A percentile compares a stretch with the other conserved stretches of the same genome.
These are phyloP conservation scores for Corniculantispora saksenae DNA, from an alignment of 2,329 filamentous ascomycete genomes.

Conservation along the genomic window DNA sequence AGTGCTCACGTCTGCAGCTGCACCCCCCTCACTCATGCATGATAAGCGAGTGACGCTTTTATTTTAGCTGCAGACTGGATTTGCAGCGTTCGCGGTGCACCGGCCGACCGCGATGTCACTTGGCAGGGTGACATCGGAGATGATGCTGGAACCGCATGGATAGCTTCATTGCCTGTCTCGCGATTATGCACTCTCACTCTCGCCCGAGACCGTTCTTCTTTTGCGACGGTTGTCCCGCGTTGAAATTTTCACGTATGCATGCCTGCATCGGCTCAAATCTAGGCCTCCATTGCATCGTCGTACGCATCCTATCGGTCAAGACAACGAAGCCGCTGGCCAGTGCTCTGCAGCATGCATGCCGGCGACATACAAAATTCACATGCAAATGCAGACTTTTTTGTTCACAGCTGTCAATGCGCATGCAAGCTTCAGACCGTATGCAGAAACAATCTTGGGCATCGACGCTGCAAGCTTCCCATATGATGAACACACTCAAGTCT, in stretches of 20 bases:
- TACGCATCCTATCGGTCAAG: not conserved
- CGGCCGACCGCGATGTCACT: not conserved
- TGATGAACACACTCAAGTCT: too few species aligned
- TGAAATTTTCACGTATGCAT: too few species aligned
- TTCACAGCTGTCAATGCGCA: too few species aligned
- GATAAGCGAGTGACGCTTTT: not conserved
- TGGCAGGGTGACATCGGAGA: not conserved
- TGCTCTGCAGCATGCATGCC: conserved; percentile 3
- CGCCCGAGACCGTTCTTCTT: too few species aligned
- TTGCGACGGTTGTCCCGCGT: too few species aligned
- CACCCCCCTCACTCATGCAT: not conserved
- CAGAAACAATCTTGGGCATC: too few species aligned
- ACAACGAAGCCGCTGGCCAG: not conserved
- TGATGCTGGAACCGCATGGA: not conserved
- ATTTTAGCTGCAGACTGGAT: too few species aligned
- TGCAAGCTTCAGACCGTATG: too few species aligned
- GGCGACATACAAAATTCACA: not conserved
- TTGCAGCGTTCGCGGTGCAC: not conserved
- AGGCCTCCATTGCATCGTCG: not conserved
- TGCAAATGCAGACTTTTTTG: too few species aligned
- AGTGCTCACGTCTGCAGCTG: not conserved
- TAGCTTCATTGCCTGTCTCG: not conserved
- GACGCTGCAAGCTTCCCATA: too few species aligned
- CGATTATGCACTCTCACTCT: not conserved
- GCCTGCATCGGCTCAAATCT: not conserved